These are phyloP conservation scores for Sextonia rubra DNA, from an alignment of 164 flowering plant genomes.

Conservation along the genomic window DNA sequence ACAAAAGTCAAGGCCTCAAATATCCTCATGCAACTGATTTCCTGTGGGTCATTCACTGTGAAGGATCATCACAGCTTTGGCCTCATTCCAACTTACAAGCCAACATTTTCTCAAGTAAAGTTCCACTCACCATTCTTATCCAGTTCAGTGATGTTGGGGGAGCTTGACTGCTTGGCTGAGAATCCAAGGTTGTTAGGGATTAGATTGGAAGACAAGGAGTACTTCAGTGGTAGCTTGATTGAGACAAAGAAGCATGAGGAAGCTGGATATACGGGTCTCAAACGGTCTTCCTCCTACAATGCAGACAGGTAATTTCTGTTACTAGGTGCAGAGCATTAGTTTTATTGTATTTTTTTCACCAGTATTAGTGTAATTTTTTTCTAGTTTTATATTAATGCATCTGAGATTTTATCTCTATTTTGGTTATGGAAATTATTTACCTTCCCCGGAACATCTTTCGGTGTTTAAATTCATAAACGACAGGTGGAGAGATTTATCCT, in stretches of 20 bases:
- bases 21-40: constrained; percentile 80
- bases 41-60: constrained; percentile 91
- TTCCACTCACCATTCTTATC: constrained; percentile 74
- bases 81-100: constrained; percentile 66
- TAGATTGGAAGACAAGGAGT: constrained; percentile 81
- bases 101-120: constrained; percentile 56
- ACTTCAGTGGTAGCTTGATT: constrained; percentile 87
- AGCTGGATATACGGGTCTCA: constrained; percentile 48
- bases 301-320: constrained; percentile 67
- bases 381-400: background rate
- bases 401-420: background rate
- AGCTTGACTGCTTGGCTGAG: constrained; percentile 61
- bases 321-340: too few relatives aligned
- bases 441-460: background rate
- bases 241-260: constrained; percentile 61
- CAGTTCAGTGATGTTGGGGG: constrained; percentile 63
- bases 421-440: background rate
- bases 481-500: background rate
- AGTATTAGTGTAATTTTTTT: background rate
- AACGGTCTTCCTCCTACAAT: constrained; percentile 83
- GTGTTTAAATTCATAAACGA: background rate
- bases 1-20: constrained; percentile 69
- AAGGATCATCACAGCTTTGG: constrained; percentile 80
- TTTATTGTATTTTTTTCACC: background rate
- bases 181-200: constrained; percentile 63